Base-by-base conservation (phyloP, 495 filamentous ascomycete genomes). In the Penicillium egyptiacum region DNA sequence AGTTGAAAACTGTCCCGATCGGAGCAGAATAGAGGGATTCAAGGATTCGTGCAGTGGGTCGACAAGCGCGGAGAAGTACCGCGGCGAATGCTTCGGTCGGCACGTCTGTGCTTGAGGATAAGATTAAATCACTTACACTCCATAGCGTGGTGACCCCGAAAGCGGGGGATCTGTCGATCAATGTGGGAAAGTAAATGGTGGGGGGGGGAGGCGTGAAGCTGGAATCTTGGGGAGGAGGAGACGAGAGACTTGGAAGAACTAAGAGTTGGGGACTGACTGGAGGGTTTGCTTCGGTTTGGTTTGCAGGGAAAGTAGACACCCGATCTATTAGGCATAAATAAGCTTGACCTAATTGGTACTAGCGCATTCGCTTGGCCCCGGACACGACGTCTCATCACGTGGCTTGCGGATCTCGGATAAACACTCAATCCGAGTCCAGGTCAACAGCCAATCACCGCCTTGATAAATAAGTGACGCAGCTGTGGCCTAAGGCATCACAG, bases 91-190 rank as follows among this genome's bases (percentile, higher is more conserved):
- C 57, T 45, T 70, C 60, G 63, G 62, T 63, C 53, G 58, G 66
- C 68, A 71, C 64, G 68, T 60, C 62, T 64, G 53, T 35, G 54
- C 53, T 55, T 44, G 58, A 63, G 26, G 54, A 58, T 54, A 70
- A 70, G 58, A 71, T 35, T 39, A 69, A 71, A 67, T 62, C 33
- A 77, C 76, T 76, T 69, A 79, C 76, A 73, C 62, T 77, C 72
- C 72, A 76, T 76, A 77, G 75, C 76, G 74, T 71, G 76, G 76
- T 77, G 76, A 79, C 76, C 76, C 76, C 76, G 60, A 65, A 61
- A 66, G 46, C 69, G 73, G 69, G 60, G 59, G 56, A 47, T 37
- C 61, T 63, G 48, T 46, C 48, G 60, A 67, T 67, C 60, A 71
- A 66, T 66, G 59, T 68, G 57, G 46, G 42, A 63, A 58, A 60